phyloP scores from a whole-genome alignment of 2,329 filamentous ascomycete genomes.

The Ophiostoma himal-ulmi region DNA sequence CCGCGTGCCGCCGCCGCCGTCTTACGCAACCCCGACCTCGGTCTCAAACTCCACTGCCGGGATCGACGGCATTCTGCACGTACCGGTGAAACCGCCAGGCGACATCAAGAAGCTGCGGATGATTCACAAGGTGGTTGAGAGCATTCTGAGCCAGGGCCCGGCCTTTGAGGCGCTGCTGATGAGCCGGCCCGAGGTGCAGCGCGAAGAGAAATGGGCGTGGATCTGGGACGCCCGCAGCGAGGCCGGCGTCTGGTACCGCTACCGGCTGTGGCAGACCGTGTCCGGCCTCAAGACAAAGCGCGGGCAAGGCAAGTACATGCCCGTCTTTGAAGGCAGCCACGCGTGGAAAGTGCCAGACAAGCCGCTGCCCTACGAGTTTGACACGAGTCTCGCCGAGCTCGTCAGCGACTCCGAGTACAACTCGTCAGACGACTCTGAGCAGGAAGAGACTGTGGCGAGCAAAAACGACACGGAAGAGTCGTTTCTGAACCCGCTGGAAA shows the following conservation, averaged over 20 bases:
- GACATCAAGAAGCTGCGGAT: conserved; percentile 74
- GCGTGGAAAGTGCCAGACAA: conserved; percentile 69
- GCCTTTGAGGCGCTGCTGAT: conserved; percentile 91
- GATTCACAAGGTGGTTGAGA: conserved; percentile 83
- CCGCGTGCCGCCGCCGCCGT: conserved; percentile 6
- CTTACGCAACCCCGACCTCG: not conserved
- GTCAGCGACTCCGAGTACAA: conserved; percentile 76
- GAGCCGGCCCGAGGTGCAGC: conserved; percentile 75
- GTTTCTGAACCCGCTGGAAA: conserved; percentile 76
- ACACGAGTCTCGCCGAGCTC: conserved; percentile 69
- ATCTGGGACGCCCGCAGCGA: conserved; percentile 77
- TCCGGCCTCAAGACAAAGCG: conserved; percentile 38
- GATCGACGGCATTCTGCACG: conserved; percentile 47
- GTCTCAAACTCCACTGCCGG: not conserved
- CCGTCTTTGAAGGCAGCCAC: conserved; percentile 69
- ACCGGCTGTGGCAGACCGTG: conserved; percentile 79
- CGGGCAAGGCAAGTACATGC: conserved; percentile 43
- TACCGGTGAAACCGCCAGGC: conserved; percentile 67
- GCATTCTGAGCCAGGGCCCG: conserved; percentile 69
- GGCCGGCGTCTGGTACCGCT: conserved; percentile 86
- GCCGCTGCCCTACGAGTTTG: conserved; percentile 73
- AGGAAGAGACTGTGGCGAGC: conserved; percentile 42
- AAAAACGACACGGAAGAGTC: conserved; percentile 42
- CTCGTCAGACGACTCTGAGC: conserved; percentile 68
- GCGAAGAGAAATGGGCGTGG: conserved; percentile 88